Conservation (phyloP, 441 rosid species). For the Manihot esculenta region DNA sequence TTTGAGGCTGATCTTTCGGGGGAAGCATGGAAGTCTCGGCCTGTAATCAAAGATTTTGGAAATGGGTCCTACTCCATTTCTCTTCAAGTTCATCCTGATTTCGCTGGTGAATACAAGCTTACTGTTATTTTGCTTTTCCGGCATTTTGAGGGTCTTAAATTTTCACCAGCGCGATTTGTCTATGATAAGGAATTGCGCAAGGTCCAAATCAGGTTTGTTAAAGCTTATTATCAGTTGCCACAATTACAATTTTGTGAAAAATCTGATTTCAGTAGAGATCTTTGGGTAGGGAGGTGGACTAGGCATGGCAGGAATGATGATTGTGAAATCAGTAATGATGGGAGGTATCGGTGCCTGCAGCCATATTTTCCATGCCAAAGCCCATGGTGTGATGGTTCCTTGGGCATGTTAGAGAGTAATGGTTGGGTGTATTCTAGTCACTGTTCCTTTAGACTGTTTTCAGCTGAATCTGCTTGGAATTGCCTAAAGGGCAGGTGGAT, state of each 20-base stretch:
- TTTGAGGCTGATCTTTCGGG: constrained; percentile 91
- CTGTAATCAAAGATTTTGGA: constrained; percentile 72
- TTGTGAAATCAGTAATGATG: constrained; percentile 68
- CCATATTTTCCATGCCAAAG: constrained; percentile 58
- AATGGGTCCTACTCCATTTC: constrained; percentile 73
- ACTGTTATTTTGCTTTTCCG: constrained; percentile 73
- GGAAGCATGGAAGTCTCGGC: constrained; percentile 83
- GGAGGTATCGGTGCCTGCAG: constrained; percentile 71
- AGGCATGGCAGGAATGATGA: constrained; percentile 67
- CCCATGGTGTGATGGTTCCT: constrained; percentile 86
- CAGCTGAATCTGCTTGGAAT: constrained; percentile 65
- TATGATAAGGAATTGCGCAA: constrained; percentile 52
- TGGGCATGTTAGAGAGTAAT: constrained; percentile 82
- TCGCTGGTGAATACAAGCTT: constrained; percentile 68
- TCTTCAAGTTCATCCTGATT: constrained; percentile 92
- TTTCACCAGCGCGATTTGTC: constrained; percentile 61
- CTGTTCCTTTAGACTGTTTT: constrained; percentile 69
- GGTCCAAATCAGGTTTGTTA: constrained; percentile 43
- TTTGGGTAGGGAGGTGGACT: constrained; percentile 94
- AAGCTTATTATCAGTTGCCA: constrained; percentile 41
- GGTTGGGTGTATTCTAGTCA: constrained; percentile 97
- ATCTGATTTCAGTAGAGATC: constrained; percentile 61
- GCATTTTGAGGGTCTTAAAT: constrained; percentile 74
- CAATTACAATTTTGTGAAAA: constrained; percentile 43
- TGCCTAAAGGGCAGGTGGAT: constrained; percentile 81